Conservation (phyloP, 23 red algal genomes). For the Porphyridium purpureum region DNA sequence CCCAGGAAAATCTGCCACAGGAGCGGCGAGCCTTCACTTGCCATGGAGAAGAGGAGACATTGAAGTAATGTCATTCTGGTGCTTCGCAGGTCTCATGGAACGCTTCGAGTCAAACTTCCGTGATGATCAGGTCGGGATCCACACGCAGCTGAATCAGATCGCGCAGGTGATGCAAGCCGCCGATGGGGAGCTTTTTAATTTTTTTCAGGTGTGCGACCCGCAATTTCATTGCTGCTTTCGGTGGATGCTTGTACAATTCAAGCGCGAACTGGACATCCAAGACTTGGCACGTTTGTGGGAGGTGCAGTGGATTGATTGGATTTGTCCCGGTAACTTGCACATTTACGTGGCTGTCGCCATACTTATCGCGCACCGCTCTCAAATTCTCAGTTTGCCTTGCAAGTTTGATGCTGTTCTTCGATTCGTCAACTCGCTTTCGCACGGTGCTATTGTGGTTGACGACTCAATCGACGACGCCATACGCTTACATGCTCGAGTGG, state of each 20-base stretch:
- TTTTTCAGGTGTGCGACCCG: constrained; percentile 36
- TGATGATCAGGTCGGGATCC: constrained; percentile 73
- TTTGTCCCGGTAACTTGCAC: not conserved
- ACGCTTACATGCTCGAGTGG: no score
- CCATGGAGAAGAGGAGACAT: no score
- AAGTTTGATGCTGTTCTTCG: not conserved
- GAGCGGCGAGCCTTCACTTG: no score
- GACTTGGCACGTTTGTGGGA: not conserved
- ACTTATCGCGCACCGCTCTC: not conserved
- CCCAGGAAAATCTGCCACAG: no score
- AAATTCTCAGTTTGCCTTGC: not conserved
- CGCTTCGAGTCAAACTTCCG: constrained; percentile 70
- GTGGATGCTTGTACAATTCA: constrained; percentile 87
- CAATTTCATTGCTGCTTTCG: constrained; percentile 73
- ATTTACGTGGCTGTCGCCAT: not conserved
- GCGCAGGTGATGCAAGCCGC: constrained; percentile 19
- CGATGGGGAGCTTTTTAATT: constrained; percentile 36
- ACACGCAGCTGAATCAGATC: constrained; percentile 35
- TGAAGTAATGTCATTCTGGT: constrained; percentile 84
- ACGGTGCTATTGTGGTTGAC: no score
- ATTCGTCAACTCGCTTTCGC: not conserved
- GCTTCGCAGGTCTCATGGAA: constrained; percentile 78
- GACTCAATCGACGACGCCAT: no score
- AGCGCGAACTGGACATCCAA: constrained; percentile 64
- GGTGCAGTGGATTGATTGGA: not conserved